Evolutionary conservation across 2,329 filamentous ascomycete genomes (phyloP).

Genomic region (Exserohilum turcica): DNA sequence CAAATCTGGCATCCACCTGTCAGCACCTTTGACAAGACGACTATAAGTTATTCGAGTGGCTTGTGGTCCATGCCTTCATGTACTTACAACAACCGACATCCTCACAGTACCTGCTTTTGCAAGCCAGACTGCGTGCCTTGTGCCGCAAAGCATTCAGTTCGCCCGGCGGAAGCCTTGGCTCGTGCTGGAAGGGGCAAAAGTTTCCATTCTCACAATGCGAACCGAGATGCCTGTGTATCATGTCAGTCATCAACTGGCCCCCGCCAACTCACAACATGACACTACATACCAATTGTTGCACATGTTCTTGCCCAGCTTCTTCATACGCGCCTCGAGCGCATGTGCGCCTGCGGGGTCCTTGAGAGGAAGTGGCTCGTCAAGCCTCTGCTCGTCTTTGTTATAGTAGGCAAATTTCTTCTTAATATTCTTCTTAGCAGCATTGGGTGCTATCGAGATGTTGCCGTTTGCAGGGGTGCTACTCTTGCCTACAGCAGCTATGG

Average conservation of each 20-base stretch:
- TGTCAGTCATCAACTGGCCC: background rate
- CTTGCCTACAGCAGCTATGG: slow-evolving; percentile 52
- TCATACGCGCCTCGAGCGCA: slow-evolving; percentile 40
- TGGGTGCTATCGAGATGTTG: slow-evolving; percentile 47
- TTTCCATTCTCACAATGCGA: slow-evolving; percentile 49
- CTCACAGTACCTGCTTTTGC: slow-evolving; percentile 47
- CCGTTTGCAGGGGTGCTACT: slow-evolving; percentile 31
- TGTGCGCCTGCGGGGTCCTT: slow-evolving; percentile 30
- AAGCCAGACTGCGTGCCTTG: slow-evolving; percentile 50
- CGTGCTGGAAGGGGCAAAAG: slow-evolving; percentile 52
- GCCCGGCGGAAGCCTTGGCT: slow-evolving; percentile 44
- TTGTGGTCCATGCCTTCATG: background rate
- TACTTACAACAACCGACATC: slow-evolving; percentile 50
- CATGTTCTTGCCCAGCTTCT: slow-evolving; percentile 37
- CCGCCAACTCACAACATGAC: too few species aligned
- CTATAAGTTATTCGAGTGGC: background rate
- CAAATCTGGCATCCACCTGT: slow-evolving; percentile 29
- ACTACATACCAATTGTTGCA: slow-evolving; percentile 37
- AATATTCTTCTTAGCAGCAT: slow-evolving; percentile 21
- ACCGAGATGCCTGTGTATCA: slow-evolving; percentile 29
- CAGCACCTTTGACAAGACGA: background rate
- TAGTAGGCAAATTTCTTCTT: slow-evolving; percentile 48
- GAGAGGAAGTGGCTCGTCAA: slow-evolving; percentile 49
- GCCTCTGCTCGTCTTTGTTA: slow-evolving; percentile 51
- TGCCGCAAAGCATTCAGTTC: slow-evolving; percentile 50